These are phyloP conservation scores for Aspergillus unguis DNA, from an alignment of 2,329 filamentous ascomycete genomes.

Conservation along the genomic window DNA sequence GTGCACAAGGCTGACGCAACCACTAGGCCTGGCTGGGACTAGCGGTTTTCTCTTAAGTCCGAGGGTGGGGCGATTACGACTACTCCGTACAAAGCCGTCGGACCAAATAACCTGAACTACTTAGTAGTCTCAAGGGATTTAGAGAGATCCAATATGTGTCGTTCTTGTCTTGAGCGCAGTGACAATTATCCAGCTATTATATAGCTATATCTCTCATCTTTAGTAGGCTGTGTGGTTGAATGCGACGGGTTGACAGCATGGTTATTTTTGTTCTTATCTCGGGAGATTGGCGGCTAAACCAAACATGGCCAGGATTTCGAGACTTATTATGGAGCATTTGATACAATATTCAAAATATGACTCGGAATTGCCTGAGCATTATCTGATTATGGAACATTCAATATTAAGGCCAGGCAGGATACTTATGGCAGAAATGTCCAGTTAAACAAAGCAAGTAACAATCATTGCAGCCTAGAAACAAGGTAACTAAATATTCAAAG, in stretches of 20 bases:
- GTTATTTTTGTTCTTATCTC: slow-evolving; percentile 2
- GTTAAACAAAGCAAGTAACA: too few species aligned
- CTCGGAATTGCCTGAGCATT: too few species aligned
- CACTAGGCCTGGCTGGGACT: background rate
- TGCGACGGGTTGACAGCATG: background rate
- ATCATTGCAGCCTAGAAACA: too few species aligned
- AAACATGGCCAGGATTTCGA: background rate
- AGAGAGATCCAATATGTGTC: background rate
- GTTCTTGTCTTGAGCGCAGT: background rate
- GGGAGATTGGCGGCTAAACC: slow-evolving; percentile 3
- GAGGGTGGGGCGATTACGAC: slow-evolving; percentile 8
- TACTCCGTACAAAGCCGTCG: background rate
- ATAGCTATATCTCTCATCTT: background rate
- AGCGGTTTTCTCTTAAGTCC: background rate
- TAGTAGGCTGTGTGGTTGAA: background rate
- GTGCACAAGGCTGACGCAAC: slow-evolving; percentile 9
- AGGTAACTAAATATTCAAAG: too few species aligned
- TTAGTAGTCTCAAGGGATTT: background rate
- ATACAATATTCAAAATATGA: too few species aligned
- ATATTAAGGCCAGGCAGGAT: too few species aligned
- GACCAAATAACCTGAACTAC: background rate
- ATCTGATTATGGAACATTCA: too few species aligned
- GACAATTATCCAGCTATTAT: background rate
- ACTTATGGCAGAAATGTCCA: too few species aligned
- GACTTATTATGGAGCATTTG: too few species aligned